Conservation (phyloP, 1,284 basidiomycete genomes). For the Sporisorium reilianum region DNA sequence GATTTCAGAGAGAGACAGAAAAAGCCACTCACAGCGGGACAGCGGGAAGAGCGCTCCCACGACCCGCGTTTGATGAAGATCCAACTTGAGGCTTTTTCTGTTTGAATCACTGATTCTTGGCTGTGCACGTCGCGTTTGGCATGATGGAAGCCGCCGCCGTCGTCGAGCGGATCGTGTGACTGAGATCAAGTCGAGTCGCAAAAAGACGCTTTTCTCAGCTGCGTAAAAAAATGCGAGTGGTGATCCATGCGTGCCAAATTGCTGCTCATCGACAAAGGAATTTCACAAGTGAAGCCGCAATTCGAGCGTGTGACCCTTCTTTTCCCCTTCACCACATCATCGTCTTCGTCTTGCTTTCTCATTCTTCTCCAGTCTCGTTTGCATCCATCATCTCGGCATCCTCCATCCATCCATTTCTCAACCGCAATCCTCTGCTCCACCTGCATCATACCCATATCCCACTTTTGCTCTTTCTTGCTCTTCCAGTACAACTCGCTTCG, state of each 20-base stretch:
- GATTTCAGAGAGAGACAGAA: constrained; percentile 12
- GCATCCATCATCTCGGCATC: constrained; percentile 3
- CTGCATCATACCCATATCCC: constrained; percentile 2
- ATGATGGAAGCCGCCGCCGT: constrained; percentile 1
- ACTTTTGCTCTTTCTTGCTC: not conserved
- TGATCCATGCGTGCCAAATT: constrained; percentile 17
- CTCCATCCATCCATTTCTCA: constrained; percentile 1
- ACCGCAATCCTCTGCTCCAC: not conserved
- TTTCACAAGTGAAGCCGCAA: not conserved
- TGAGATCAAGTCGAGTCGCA: not conserved
- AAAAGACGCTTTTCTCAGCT: not conserved
- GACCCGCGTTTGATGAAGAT: constrained; percentile 36
- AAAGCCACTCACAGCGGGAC: too few relatives aligned
- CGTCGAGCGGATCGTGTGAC: too few relatives aligned
- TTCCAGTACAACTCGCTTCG: not conserved
- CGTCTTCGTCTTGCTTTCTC: not conserved
- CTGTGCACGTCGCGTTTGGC: constrained; percentile 5
- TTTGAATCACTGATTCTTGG: constrained; percentile 12
- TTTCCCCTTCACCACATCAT: too few relatives aligned
- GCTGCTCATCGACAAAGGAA: not conserved
- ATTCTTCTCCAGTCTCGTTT: not conserved
- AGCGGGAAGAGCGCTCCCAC: not conserved
- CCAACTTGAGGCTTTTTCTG: not conserved
- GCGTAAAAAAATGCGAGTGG: too few relatives aligned
- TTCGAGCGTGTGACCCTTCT: too few relatives aligned